Percentiles rank a stretch among this genome's conserved stretches.
These are phyloP conservation scores for Cyclaneusma minus DNA, from an alignment of 2,329 filamentous ascomycete species.

Conservation along the genomic window DNA sequence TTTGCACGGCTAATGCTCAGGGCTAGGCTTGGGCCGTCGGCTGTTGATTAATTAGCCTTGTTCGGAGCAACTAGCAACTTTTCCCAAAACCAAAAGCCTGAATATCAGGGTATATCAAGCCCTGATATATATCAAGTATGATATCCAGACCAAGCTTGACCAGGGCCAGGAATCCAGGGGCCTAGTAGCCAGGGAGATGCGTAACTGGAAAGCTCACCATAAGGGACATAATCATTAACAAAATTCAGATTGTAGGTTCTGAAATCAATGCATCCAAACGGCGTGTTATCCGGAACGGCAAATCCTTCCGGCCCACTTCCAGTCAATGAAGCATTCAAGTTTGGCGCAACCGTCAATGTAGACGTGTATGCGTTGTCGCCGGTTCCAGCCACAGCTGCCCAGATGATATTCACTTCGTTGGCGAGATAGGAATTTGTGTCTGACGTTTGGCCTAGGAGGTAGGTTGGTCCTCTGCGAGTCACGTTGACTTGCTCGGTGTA, in stretches of 20 bases:
- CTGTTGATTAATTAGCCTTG: conserved; percentile 6
- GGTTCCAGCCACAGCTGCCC: conserved; percentile 35
- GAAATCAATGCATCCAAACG: conserved; percentile 48
- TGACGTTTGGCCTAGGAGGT: conserved; percentile 37
- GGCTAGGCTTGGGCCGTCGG: conserved; percentile 41
- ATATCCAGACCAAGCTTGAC: too few species aligned
- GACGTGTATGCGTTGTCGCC: conserved; percentile 47
- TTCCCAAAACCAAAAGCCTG: too few species aligned
- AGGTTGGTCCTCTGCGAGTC: conserved; percentile 43
- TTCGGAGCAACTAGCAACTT: too few species aligned
- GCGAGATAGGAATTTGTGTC: conserved; percentile 9
- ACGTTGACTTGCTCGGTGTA: conserved; percentile 47
- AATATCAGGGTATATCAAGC: too few species aligned
- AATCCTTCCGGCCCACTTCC: conserved; percentile 46
- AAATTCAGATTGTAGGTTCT: conserved; percentile 53
- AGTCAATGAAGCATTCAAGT: conserved; percentile 43
- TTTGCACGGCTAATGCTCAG: conserved; percentile 47
- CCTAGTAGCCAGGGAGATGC: too few species aligned
- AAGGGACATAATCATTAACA: conserved; percentile 38
- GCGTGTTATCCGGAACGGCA: conserved; percentile 41
- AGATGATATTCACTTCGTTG: conserved; percentile 40
- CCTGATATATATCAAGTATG: too few species aligned
- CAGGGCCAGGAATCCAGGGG: too few species aligned
- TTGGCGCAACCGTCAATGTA: conserved; percentile 47
- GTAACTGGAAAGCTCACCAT: conserved; percentile 7